Percentiles rank a stretch among this genome's conserved stretches.
Conservation (phyloP, 2,329 filamentous ascomycete genomes). For the Fusarium pseudocircinatum region DNA sequence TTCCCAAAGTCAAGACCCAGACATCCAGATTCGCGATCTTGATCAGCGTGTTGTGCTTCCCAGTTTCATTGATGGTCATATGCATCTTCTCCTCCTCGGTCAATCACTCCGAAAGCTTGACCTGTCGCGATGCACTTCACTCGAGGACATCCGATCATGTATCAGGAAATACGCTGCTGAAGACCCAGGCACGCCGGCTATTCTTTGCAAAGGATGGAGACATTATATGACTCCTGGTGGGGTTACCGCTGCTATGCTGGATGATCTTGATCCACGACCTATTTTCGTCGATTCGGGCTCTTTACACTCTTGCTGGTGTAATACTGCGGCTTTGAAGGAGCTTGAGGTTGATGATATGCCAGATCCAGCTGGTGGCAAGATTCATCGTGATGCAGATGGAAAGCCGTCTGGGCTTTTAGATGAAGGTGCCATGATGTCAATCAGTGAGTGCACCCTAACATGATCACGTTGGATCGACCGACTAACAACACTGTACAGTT, state of each 20-base stretch:
- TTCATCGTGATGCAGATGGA: slow-evolving; percentile 58
- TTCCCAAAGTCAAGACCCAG: fast-evolving
- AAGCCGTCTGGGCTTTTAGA: slow-evolving; percentile 59
- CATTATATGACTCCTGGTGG: slow-evolving; percentile 55
- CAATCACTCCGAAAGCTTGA: slow-evolving; percentile 62
- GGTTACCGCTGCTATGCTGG: slow-evolving; percentile 55
- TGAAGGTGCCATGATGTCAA: slow-evolving; percentile 45
- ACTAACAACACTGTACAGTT: background rate
- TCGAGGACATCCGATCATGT: slow-evolving; percentile 58
- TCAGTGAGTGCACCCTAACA: slow-evolving; percentile 54
- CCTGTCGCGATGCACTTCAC: slow-evolving; percentile 56
- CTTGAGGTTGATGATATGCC: slow-evolving; percentile 55
- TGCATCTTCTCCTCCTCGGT: slow-evolving; percentile 64
- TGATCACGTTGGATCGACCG: slow-evolving; percentile 30
- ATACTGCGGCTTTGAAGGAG: slow-evolving; percentile 59
- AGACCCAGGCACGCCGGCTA: slow-evolving; percentile 57
- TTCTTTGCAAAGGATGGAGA: slow-evolving; percentile 65
- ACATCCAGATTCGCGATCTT: slow-evolving; percentile 34
- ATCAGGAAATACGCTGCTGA: slow-evolving; percentile 56
- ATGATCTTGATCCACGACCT: slow-evolving; percentile 62
- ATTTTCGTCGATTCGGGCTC: slow-evolving; percentile 67
- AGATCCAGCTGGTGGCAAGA: slow-evolving; percentile 61
- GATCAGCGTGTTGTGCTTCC: slow-evolving; percentile 55
- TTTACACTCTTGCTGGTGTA: slow-evolving; percentile 66
- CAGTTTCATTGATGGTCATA: slow-evolving; percentile 66